phyloP scores from a whole-genome alignment of 257 asterid genomes.

The Primulina eburnea region DNA sequence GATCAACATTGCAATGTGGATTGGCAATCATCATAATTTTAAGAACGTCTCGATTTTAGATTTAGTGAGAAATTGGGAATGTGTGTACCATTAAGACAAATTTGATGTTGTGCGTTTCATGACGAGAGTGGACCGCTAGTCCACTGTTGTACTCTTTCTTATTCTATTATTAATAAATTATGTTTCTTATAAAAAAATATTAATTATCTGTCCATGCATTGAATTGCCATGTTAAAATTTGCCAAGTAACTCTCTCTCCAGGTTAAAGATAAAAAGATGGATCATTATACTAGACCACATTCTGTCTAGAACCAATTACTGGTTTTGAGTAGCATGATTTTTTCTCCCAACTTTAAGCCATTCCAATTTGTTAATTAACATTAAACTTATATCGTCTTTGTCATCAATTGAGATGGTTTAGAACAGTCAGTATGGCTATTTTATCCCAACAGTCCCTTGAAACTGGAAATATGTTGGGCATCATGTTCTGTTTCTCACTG shows the following conservation, averaged over 20 bases:
- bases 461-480: neutral
- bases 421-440: neutral
- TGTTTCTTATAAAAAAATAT: too few species aligned
- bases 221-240: neutral
- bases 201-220: neutral
- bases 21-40: too few species aligned
- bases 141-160: too few species aligned
- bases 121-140: too few species aligned
- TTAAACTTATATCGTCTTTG: neutral
- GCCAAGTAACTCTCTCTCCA: neutral
- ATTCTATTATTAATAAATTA: too few species aligned
- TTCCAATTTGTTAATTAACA: neutral
- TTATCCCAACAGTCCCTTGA: neutral
- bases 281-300: neutral
- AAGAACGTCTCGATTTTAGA: too few species aligned
- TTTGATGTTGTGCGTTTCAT: too few species aligned
- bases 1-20: too few species aligned
- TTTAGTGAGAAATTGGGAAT: too few species aligned
- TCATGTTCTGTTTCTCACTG: too few species aligned
- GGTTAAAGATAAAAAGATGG: too few species aligned
- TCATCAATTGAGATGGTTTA: neutral
- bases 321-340: neutral
- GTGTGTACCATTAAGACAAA: too few species aligned
- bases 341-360: conserved; percentile 4
- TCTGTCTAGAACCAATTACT: neutral